Conservation (phyloP, 2,329 filamentous ascomycete species). For the Pseudocercospora cruenta region DNA sequence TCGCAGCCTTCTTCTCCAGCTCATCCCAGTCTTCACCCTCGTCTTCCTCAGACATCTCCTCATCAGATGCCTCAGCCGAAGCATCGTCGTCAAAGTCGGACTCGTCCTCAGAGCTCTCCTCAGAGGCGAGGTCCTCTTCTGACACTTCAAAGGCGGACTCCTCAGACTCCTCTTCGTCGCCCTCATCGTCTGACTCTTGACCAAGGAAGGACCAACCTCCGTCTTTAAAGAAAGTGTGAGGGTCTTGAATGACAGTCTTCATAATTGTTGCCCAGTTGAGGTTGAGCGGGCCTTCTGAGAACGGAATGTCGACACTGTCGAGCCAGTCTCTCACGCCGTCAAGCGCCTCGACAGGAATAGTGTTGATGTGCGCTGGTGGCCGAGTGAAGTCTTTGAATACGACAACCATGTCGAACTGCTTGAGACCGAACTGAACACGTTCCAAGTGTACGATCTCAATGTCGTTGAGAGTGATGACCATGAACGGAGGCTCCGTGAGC, state of each 20-base stretch:
- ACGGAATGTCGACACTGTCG: slow-evolving; percentile 92
- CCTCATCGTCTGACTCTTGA: slow-evolving; percentile 85
- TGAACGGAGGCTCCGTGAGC: slow-evolving; percentile 93
- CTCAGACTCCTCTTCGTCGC: slow-evolving; percentile 74
- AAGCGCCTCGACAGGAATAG: slow-evolving; percentile 91
- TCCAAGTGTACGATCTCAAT: slow-evolving; percentile 96
- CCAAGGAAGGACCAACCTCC: slow-evolving; percentile 94
- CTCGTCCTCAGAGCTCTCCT: slow-evolving; percentile 83
- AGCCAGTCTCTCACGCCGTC: slow-evolving; percentile 98
- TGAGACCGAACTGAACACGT: slow-evolving; percentile 91
- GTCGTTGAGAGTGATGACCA: slow-evolving; percentile 92
- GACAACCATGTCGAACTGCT: slow-evolving; percentile 98
- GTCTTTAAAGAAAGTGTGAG: slow-evolving; percentile 92
- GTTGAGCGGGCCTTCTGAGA: slow-evolving; percentile 91
- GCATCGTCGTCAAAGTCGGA: slow-evolving; percentile 93
- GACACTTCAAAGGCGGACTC: slow-evolving; percentile 91
- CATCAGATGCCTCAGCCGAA: slow-evolving; percentile 78
- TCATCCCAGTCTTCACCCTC: slow-evolving; percentile 91
- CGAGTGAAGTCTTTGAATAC: slow-evolving; percentile 97
- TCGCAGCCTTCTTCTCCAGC: slow-evolving; percentile 80
- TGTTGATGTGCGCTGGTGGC: slow-evolving; percentile 93
- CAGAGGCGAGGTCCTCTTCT: slow-evolving; percentile 76
- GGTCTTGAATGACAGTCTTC: slow-evolving; percentile 95
- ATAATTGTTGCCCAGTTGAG: slow-evolving; percentile 99
- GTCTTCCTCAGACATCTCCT: slow-evolving; percentile 60